phyloP scores from a whole-genome alignment of 177 flowering plant genomes.

The Vitis hybrid region DNA sequence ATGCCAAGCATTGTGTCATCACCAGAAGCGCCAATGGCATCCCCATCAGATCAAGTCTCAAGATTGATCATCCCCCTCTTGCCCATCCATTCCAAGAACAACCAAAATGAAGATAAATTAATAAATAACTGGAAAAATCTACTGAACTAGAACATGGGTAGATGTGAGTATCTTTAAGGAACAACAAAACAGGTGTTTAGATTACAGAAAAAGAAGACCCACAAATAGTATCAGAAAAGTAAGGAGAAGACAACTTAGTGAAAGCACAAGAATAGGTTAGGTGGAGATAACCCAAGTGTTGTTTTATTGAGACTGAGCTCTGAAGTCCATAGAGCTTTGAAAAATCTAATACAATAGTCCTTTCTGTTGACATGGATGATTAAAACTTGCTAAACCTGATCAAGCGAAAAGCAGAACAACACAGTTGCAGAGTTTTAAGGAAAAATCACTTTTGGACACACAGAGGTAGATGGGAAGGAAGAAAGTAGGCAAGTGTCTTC shows the following conservation, averaged over 20 bases:
- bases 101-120: constrained; percentile 3
- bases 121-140: not conserved
- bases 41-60: constrained; percentile 37
- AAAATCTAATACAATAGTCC: constrained; percentile 2
- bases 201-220: constrained; percentile 12
- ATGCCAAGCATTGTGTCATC: constrained; percentile 13
- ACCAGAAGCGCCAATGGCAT: constrained; percentile 24
- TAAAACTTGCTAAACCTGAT: not conserved
- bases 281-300: constrained; percentile 2
- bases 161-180: constrained; percentile 6
- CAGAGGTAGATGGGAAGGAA: constrained; percentile 4
- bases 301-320: constrained; percentile 2
- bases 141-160: constrained; percentile 7
- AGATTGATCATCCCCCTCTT: constrained; percentile 19
- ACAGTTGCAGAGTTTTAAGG: not conserved
- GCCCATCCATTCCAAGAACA: constrained; percentile 13
- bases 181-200: not conserved
- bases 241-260: constrained; percentile 2
- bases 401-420: constrained; percentile 12
- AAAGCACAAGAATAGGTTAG: constrained; percentile 8
- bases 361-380: constrained; percentile 2
- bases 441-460: not conserved
- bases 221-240: constrained; percentile 13
- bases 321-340: constrained; percentile 8
- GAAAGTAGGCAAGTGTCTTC: constrained; percentile 3